These are phyloP conservation scores for Pseudonitzschia pungens DNA, from an alignment of 108 stramenopile genomes.

Conservation along the genomic window DNA sequence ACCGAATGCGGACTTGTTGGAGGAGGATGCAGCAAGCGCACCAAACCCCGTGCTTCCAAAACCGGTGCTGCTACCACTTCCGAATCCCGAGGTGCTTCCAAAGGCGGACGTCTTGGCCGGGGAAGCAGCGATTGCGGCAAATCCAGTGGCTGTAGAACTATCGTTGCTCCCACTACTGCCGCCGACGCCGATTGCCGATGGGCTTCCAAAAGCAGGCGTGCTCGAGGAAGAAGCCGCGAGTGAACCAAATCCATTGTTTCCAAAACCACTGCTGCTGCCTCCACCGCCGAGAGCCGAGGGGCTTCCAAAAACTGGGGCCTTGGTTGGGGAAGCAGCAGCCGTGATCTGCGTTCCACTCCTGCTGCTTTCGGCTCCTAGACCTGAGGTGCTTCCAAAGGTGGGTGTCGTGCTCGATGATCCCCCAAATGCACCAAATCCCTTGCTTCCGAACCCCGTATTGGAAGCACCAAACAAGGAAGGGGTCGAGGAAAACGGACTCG, in stretches of 20 bases:
- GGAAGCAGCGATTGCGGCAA: background rate
- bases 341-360: no score
- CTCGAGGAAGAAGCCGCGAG: background rate
- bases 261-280: background rate
- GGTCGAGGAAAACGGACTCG: no score
- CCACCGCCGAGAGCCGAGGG: background rate
- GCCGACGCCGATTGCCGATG: background rate
- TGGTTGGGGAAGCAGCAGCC: background rate
- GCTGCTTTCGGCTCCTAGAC: background rate
- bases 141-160: background rate
- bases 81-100: conserved; percentile 2
- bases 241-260: background rate
- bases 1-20: background rate
- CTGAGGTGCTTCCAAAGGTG: background rate
- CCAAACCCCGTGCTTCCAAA: background rate
- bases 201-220: background rate
- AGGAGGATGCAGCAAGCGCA: background rate
- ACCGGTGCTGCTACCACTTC: background rate
- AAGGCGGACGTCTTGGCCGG: background rate
- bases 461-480: no score
- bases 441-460: background rate
- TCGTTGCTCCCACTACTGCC: background rate
- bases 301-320: background rate
- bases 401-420: background rate
- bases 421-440: background rate